Evolutionary conservation across 192 early-diverging fungal genomes (phyloP).

Genomic region (Coemansia sp.): DNA sequence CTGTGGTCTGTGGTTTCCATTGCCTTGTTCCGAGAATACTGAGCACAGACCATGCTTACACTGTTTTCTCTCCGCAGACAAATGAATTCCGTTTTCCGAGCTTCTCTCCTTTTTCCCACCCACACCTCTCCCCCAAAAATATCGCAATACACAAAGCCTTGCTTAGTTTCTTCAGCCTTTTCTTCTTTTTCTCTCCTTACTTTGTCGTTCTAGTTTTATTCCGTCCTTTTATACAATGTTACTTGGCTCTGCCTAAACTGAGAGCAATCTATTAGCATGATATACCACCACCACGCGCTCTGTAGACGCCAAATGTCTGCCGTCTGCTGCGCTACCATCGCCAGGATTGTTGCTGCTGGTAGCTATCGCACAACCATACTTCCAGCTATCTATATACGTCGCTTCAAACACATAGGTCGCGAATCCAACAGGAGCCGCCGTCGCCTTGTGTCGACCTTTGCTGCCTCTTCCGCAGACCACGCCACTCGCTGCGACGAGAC

Average conservation of each 20-base stretch:
- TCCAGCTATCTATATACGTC: neutral
- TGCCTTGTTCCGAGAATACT: too few relatives aligned
- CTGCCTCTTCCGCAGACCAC: neutral
- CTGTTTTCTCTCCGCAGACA: too few relatives aligned
- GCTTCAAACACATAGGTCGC: neutral
- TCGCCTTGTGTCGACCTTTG: neutral
- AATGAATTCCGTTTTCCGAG: too few relatives aligned
- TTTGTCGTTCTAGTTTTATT: conserved; percentile 3
- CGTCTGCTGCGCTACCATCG: neutral
- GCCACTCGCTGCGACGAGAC: neutral
- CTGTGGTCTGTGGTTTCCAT: too few relatives aligned
- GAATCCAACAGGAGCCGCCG: neutral
- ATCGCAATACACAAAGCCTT: neutral
- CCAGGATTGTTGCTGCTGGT: neutral
- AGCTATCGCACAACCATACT: neutral
- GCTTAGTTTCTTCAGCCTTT: neutral
- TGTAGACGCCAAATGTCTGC: neutral
- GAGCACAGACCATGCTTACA: too few relatives aligned
- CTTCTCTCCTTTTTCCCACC: too few relatives aligned
- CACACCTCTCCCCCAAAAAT: too few relatives aligned
- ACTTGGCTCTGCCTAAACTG: neutral
- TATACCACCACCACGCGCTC: neutral
- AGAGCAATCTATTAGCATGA: neutral
- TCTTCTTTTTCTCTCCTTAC: conserved; percentile 7
- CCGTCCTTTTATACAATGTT: neutral